These are phyloP conservation scores for Cercospora nicotianae DNA, from an alignment of 2,329 filamentous ascomycete genomes.

Conservation along the genomic window DNA sequence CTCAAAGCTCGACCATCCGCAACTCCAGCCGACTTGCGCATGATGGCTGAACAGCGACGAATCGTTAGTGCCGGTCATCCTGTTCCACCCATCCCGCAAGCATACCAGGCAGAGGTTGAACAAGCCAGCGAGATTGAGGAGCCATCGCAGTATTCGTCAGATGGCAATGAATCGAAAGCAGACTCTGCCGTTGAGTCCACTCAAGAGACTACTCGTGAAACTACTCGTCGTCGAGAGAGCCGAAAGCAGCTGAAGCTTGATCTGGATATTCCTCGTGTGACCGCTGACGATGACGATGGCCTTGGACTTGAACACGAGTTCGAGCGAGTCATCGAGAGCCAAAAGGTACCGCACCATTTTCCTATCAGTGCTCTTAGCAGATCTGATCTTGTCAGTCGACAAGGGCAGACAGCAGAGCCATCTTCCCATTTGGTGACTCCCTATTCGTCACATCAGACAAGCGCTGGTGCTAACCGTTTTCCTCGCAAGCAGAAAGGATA, in stretches of 20 bases:
- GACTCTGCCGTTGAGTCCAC: constrained; percentile 31
- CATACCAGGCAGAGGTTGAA: constrained; percentile 30
- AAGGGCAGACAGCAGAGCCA: constrained; percentile 6
- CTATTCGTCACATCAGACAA: constrained; percentile 21
- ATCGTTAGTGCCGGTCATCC: constrained; percentile 72
- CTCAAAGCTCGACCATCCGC: constrained; percentile 87
- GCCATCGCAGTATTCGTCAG: constrained; percentile 31
- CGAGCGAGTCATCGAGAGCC: constrained; percentile 88
- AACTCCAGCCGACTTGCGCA: constrained; percentile 77
- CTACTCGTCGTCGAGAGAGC: constrained; percentile 23
- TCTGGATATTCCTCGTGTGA: constrained; percentile 76
- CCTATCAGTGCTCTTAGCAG: constrained; percentile 5
- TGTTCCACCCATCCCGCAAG: constrained; percentile 36
- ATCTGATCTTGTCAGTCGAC: not conserved
- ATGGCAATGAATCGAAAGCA: constrained; percentile 31
- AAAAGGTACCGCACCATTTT: constrained; percentile 72
- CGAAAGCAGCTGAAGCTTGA: constrained; percentile 32
- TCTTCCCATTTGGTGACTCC: constrained; percentile 17
- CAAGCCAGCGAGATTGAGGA: constrained; percentile 25
- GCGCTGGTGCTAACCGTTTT: constrained; percentile 45
- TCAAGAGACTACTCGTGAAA: constrained; percentile 21
- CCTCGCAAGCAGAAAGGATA: constrained; percentile 84
- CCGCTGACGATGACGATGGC: constrained; percentile 68
- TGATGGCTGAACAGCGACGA: constrained; percentile 83
- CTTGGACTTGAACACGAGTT: constrained; percentile 90